These are phyloP conservation scores for Fusarium newnesense DNA, from an alignment of 2,329 filamentous ascomycete species.

Conservation along the genomic window DNA sequence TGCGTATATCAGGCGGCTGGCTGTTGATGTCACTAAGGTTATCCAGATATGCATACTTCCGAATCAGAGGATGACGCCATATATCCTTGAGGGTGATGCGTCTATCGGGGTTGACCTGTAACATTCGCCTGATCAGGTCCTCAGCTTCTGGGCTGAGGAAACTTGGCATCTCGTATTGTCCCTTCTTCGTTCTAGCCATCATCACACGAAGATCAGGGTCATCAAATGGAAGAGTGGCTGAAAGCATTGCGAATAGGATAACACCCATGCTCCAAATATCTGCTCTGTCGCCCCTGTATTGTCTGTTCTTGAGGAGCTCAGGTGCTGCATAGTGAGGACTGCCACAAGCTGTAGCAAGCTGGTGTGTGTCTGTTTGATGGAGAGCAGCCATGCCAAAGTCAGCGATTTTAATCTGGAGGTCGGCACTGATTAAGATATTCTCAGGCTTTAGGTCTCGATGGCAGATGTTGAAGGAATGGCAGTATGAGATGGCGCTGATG, in stretches of 20 bases:
- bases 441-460: slow-evolving; percentile 97
- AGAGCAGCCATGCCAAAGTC: slow-evolving; percentile 98
- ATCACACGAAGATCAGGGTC: slow-evolving; percentile 71
- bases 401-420: slow-evolving; percentile 87
- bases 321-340: slow-evolving; percentile 97
- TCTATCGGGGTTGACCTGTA: slow-evolving; percentile 79
- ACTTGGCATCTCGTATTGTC: slow-evolving; percentile 69
- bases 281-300: slow-evolving; percentile 85
- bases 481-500: slow-evolving; percentile 90
- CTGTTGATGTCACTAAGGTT: slow-evolving; percentile 67
- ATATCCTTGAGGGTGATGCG: slow-evolving; percentile 85
- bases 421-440: slow-evolving; percentile 86
- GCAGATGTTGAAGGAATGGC: slow-evolving; percentile 93
- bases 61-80: slow-evolving; percentile 87
- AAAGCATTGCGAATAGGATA: slow-evolving; percentile 88
- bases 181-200: slow-evolving; percentile 68
- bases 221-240: slow-evolving; percentile 86
- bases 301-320: slow-evolving; percentile 81
- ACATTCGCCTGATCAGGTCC: slow-evolving; percentile 82
- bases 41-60: slow-evolving; percentile 82
- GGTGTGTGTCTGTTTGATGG: slow-evolving; percentile 80
- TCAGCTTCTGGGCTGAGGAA: slow-evolving; percentile 74
- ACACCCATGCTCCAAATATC: slow-evolving; percentile 97
- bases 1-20: slow-evolving; percentile 66
- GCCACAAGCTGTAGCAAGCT: slow-evolving; percentile 89